Base-by-base conservation (phyloP, 225 moss, liverwort and hornwort genomes). In the Physcomitrium patens region DNA sequence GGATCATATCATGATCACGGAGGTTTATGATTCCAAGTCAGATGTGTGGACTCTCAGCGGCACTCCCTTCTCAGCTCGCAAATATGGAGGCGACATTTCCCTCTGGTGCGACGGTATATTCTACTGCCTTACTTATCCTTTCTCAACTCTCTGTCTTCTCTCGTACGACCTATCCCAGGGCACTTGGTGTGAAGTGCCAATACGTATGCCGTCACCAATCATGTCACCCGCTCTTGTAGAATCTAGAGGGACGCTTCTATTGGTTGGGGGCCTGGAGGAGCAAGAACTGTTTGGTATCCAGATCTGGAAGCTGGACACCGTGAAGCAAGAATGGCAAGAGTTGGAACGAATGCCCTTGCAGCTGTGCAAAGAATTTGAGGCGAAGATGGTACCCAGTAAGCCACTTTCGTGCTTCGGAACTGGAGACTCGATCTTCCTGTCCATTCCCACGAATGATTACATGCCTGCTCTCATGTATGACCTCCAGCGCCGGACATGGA, bases 1-100 rank as follows among this genome's bases (percentile, higher is more conserved):
- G 62, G 63, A 80, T 61, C 79, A 80, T 63, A 80, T 56, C 63
- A 80, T 80, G 79, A 80, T 80, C 54, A 80, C 79, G 8, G 79
- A 80, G 73, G 74, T 80, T 20, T 80, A 74, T n/a, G 79, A 80
- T 43, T 80, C 79, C 3, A 80, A 22, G 3, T 26, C 53, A 26
- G 74, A 80, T 52, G 57, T 44, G 5, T 79, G 79, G 79, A 68
- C 79, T 20, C 67, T 67, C 3, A 73, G 79, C 9, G 73, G 79
- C 10, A 67, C 73, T 42, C 60, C 73, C 10, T 79, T 73, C 15
- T 65, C 79, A 17, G 68, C 79, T 54, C 79, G 68, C 16, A 79
- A 79, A 41, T 66, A 65, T 5, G 78, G 78, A 1, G 78, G 78
- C 26, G 72, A 73, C 48, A 67, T 68, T 3, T 73, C 79, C 9